Evolutionary conservation across 176 grass and related monocot genomes (phyloP).

Genomic region (Poa pratensis): DNA sequence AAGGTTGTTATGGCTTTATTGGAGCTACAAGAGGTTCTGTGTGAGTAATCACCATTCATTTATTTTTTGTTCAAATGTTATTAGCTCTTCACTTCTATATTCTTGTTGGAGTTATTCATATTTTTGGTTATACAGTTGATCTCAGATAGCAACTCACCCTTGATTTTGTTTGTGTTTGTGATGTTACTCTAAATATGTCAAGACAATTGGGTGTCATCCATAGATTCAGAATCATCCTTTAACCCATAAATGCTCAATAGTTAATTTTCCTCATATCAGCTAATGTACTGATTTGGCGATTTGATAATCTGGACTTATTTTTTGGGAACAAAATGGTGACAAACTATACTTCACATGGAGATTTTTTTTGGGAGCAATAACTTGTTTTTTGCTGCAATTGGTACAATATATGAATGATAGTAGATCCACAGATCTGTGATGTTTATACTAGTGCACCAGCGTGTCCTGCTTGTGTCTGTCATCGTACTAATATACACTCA

Average conservation of each 20-base stretch:
- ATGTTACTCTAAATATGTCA: background rate
- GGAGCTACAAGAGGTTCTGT: conserved; percentile 81
- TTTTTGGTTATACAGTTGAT: background rate
- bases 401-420: background rate
- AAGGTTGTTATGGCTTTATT: conserved; percentile 79
- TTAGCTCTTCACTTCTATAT: background rate
- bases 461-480: conserved; percentile 14
- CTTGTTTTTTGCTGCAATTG: background rate
- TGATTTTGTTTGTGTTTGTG: background rate
- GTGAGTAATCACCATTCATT: conserved; percentile 42
- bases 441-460: background rate
- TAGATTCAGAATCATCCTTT: conserved; percentile 5
- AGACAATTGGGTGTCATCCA: background rate
- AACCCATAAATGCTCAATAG: background rate
- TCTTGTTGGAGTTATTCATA: background rate
- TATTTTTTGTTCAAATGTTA: background rate
- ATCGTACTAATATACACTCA: conserved; percentile 10
- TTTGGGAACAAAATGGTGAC: background rate
- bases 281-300: background rate
- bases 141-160: background rate
- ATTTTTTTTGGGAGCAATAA: background rate
- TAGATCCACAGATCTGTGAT: background rate
- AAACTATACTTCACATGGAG: background rate
- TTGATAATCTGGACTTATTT: background rate
- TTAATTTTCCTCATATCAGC: background rate